phyloP scores from a whole-genome alignment of 495 filamentous ascomycete genomes.

The Parathielavia hyrcaniae region DNA sequence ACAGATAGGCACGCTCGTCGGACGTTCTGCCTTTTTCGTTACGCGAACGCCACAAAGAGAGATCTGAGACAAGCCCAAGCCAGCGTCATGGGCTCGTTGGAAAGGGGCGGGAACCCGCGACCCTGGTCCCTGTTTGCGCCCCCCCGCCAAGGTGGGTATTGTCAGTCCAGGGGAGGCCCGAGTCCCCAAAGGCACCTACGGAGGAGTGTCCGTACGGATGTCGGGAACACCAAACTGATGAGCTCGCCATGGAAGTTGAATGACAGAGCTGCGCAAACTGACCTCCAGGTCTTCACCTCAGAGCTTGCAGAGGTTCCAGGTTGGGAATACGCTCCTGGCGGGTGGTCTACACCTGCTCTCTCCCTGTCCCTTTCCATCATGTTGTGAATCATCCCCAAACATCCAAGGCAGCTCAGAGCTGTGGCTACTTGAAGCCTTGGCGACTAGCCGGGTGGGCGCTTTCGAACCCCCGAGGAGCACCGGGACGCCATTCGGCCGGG shows the following conservation, averaged over 20 bases:
- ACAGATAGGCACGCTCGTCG: background rate
- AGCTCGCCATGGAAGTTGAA: background rate
- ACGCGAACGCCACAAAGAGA: background rate
- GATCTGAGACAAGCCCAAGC: conserved; percentile 19
- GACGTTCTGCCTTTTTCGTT: background rate
- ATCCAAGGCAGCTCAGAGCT: background rate
- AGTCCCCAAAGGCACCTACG: too few relatives aligned
- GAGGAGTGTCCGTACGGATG: too few relatives aligned
- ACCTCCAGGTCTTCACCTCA: too few relatives aligned
- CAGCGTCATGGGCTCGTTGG: conserved; percentile 1
- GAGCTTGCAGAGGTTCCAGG: too few relatives aligned
- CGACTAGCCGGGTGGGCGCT: too few relatives aligned
- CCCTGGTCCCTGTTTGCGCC: conserved; percentile 11
- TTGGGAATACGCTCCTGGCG: background rate
- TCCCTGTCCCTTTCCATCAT: background rate
- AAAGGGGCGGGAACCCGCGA: conserved; percentile 7
- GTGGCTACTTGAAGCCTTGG: too few relatives aligned
- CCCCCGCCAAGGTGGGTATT: conserved; percentile 4
- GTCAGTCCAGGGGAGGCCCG: background rate
- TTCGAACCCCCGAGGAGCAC: too few relatives aligned
- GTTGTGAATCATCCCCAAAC: background rate
- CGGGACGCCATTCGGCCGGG: background rate
- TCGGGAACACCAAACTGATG: too few relatives aligned
- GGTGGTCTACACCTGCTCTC: background rate
- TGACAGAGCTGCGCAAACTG: conserved; percentile 7